These are phyloP conservation scores for Ustilago loliicola DNA, from an alignment of 1,284 basidiomycete species.

Conservation along the genomic window DNA sequence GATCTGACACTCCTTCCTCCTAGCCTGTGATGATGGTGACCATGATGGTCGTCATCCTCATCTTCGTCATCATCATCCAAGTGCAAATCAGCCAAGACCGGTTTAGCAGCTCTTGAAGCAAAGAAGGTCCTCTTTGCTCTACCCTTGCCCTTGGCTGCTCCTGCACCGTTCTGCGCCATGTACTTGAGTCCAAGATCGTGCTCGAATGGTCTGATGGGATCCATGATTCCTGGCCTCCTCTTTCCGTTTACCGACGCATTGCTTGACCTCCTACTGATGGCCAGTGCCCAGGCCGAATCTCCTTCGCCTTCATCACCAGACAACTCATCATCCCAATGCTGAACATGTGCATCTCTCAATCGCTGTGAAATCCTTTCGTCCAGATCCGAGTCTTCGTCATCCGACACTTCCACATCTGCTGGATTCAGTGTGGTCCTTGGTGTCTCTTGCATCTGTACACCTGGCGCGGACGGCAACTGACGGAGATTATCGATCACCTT, in stretches of 20 bases:
- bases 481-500: conserved; percentile 84
- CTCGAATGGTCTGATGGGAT: conserved; percentile 38
- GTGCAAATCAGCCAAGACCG: conserved; percentile 40
- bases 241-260: conserved; percentile 2
- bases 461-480: conserved; percentile 84
- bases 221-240: conserved; percentile 44
- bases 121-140: conserved; percentile 57
- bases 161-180: conserved; percentile 42
- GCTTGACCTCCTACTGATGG: conserved; percentile 22
- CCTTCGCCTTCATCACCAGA: conserved; percentile 59
- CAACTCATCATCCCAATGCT: conserved; percentile 63
- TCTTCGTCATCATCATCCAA: conserved; percentile 34
- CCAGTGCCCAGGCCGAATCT: conserved; percentile 26
- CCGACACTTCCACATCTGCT: conserved; percentile 73
- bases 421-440: conserved; percentile 75
- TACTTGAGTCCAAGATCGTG: conserved; percentile 50
- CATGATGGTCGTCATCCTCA: conserved; percentile 16
- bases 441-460: conserved; percentile 87
- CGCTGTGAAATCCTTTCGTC: conserved; percentile 69
- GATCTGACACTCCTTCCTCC: conserved; percentile 10
- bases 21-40: conserved; percentile 5
- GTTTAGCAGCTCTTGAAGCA: conserved; percentile 48
- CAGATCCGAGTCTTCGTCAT: conserved; percentile 70
- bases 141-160: conserved; percentile 37
- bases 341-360: conserved; percentile 63